These are phyloP conservation scores for Xylaria acuta DNA, from an alignment of 495 filamentous ascomycete species.

Conservation along the genomic window DNA sequence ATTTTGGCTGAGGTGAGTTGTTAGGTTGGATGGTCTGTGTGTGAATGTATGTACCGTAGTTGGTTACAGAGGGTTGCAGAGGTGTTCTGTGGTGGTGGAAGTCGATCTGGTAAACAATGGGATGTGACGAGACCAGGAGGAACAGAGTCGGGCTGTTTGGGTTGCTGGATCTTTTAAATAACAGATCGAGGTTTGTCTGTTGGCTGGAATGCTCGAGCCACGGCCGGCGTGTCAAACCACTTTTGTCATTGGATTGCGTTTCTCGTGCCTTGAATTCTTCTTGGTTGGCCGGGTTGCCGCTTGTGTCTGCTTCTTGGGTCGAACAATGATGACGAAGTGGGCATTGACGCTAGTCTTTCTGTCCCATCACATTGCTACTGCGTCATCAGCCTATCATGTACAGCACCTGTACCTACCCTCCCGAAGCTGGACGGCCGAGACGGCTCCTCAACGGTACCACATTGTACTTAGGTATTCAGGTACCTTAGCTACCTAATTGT, in stretches of 20 bases:
- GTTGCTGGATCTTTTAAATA: conserved; percentile 14
- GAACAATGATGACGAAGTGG: conserved; percentile 21
- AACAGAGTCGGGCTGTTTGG: neutral
- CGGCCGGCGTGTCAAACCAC: neutral
- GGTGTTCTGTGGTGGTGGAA: neutral
- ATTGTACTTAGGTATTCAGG: too few species aligned
- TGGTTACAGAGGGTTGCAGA: neutral
- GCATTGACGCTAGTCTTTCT: conserved; percentile 7
- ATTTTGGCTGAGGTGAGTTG: conserved; percentile 41
- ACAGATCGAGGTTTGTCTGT: conserved; percentile 6
- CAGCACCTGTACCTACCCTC: neutral
- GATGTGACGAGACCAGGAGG: neutral
- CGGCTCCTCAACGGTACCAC: neutral
- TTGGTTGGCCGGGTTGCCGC: conserved; percentile 26
- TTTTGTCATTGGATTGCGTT: conserved; percentile 19
- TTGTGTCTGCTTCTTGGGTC: conserved; percentile 18
- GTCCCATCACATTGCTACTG: conserved; percentile 16
- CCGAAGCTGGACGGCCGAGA: conserved; percentile 2
- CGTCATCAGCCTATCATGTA: conserved; percentile 22
- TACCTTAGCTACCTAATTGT: neutral
- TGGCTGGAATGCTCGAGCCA: conserved; percentile 5
- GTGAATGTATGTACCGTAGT: neutral
- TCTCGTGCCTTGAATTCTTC: conserved; percentile 17
- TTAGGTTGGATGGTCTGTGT: neutral
- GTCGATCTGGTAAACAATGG: neutral